Conservation (phyloP, 768 basidiomycete species). For the Calocera cornea region DNA sequence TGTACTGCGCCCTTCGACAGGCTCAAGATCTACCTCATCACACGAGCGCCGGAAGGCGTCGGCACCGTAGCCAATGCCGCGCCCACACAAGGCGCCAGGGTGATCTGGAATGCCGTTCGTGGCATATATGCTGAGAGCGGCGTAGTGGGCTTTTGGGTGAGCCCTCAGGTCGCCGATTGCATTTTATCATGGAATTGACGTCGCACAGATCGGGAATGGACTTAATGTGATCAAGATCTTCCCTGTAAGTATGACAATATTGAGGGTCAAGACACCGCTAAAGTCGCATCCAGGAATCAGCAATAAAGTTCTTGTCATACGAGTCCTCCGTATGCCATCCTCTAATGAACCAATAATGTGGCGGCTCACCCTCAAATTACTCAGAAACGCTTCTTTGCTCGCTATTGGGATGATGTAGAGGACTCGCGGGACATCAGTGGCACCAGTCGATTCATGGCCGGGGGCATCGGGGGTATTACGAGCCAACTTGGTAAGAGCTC, state of each 20-base stretch:
- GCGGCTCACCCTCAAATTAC: conserved; percentile 6
- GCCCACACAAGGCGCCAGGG: conserved; percentile 40
- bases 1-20: conserved; percentile 97
- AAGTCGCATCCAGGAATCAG: conserved; percentile 51
- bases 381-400: conserved; percentile 89
- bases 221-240: conserved; percentile 92
- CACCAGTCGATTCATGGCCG: conserved; percentile 82
- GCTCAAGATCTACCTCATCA: conserved; percentile 91
- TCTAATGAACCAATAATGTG: conserved; percentile 8
- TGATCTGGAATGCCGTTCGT: conserved; percentile 56
- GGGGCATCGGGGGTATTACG: conserved; percentile 88
- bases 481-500: conserved; percentile 60
- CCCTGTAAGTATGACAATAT: conserved; percentile 33
- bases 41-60: conserved; percentile 61
- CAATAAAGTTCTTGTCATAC: conserved; percentile 94
- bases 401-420: conserved; percentile 80
- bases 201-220: conserved; percentile 20
- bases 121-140: conserved; percentile 86
- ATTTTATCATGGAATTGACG: background rate
- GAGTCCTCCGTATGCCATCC: conserved; percentile 63
- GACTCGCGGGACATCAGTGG: conserved; percentile 83
- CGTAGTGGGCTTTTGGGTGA: conserved; percentile 91
- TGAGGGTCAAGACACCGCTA: background rate
- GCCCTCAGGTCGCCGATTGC: conserved; percentile 40
- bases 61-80: conserved; percentile 33